A percentile compares a stretch with the other conserved stretches of the same genome.
Conservation (phyloP, 129 eudicot species). For the Centrapalus pauciflorus region DNA sequence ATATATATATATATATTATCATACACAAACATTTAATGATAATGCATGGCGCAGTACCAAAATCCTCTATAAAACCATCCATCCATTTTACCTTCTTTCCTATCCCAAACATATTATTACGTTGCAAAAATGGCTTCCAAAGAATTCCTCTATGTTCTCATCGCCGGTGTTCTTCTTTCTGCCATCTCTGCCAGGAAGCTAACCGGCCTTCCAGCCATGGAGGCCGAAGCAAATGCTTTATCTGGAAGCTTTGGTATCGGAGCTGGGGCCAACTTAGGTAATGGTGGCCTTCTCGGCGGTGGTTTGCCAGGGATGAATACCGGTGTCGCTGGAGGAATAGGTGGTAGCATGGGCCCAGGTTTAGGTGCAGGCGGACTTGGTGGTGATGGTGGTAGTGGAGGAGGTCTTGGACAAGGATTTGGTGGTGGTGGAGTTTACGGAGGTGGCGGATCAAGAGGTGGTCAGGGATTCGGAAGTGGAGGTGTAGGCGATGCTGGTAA, state of each 20-base stretch:
- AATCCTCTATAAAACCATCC: conserved; percentile 28
- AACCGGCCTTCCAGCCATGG: neutral
- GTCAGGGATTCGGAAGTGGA: conserved; percentile 28
- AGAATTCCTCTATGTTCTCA: conserved; percentile 25
- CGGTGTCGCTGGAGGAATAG: conserved; percentile 31
- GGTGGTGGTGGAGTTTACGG: conserved; percentile 1
- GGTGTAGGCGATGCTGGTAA: conserved; percentile 25
- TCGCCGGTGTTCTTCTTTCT: conserved; percentile 29
- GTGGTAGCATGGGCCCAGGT: conserved; percentile 42
- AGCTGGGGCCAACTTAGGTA: conserved; percentile 28
- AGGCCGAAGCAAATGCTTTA: conserved; percentile 24
- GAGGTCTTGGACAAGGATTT: neutral
- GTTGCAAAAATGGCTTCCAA: conserved; percentile 21
- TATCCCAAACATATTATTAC: conserved; percentile 7
- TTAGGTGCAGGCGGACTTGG: conserved; percentile 27
- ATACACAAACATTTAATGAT: conserved; percentile 12
- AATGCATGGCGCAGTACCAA: conserved; percentile 23
- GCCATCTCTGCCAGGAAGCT: conserved; percentile 29
- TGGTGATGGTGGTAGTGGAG: conserved; percentile 8
- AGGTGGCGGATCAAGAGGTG: conserved; percentile 28
- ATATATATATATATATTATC: too few species aligned
- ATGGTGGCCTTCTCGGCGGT: conserved; percentile 33
- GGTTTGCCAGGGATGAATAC: conserved; percentile 31
- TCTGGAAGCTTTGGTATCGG: conserved; percentile 32
- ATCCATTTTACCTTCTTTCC: conserved; percentile 7